phyloP scores from a whole-genome alignment of 2,329 filamentous ascomycete species.

The Macrophomina pseudophaseolina region DNA sequence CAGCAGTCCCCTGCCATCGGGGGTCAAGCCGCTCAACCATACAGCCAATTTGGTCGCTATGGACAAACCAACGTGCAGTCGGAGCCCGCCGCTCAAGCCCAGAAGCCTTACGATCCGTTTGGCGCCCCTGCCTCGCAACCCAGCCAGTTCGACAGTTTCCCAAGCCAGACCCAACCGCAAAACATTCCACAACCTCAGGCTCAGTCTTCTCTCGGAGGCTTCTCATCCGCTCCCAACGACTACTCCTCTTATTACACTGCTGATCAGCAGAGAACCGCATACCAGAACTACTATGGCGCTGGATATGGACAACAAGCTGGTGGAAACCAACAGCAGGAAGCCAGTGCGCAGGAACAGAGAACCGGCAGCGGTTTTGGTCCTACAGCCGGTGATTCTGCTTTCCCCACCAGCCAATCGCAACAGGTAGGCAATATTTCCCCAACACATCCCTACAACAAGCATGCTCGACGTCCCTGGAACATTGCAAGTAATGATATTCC shows the following conservation, averaged over 20 bases:
- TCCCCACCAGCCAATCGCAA: constrained; percentile 67
- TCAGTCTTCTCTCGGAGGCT: constrained; percentile 67
- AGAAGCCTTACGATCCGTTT: constrained; percentile 90
- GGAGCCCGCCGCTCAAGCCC: constrained; percentile 65
- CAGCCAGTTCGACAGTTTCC: constrained; percentile 54
- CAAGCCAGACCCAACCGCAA: constrained; percentile 58
- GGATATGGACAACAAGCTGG: constrained; percentile 58
- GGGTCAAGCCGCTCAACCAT: constrained; percentile 54
- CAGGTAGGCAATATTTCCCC: constrained; percentile 44
- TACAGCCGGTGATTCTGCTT: constrained; percentile 62
- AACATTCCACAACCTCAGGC: constrained; percentile 61
- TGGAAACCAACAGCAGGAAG: constrained; percentile 68
- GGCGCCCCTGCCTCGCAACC: constrained; percentile 68
- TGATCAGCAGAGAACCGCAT: constrained; percentile 74
- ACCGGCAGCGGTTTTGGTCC: constrained; percentile 76
- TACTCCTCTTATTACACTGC: constrained; percentile 86
- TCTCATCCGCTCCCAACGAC: constrained; percentile 77
- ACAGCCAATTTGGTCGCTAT: constrained; percentile 74
- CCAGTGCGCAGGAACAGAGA: constrained; percentile 73
- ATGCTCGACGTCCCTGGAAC: background rate
- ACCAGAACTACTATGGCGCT: constrained; percentile 68
- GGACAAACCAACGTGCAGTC: constrained; percentile 64
- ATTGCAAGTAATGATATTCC: background rate
- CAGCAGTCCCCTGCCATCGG: constrained; percentile 51
- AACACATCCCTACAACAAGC: background rate